Base-by-base conservation (phyloP, 148 eudicot species). In the Amaranthus palmeri region DNA sequence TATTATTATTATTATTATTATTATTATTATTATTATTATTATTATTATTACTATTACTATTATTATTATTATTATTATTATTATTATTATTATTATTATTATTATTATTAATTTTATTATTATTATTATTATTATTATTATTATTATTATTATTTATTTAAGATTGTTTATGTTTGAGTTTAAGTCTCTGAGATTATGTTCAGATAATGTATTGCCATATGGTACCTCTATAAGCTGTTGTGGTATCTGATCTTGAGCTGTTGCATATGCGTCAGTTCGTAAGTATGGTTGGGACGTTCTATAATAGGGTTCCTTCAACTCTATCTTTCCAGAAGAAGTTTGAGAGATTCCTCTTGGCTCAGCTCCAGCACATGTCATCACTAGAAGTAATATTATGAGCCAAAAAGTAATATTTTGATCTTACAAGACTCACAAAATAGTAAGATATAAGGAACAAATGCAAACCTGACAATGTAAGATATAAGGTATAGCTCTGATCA, bases 301-400 rank as follows among this genome's bases (percentile, higher is more conserved):
- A 70, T 96, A 96, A 76, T 96, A 96, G n/a, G 99, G 99, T 77
- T 96, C 99, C 78, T 96, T 96, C 44, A 96, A 91, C 74, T 96
- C 99, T 76, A 96, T 73, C 75, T 88, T 96, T 53, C 96, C 92
- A 41, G 88, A 83, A 42, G 97, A 92, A 25, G 97, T 86, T 78
- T 96, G 97, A 72, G 92, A 86, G 61, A 88, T 78, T 64, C 87
- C 96, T 76, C 97, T 97, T 83, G 80, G 90, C 69, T 83, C 96
- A 79, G 93, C 97, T 67, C 97, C 99, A 79, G 87, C 88, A 58
- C 97, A 96, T 93, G 93, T 86, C 93, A 83, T 89, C 85, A 91
- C 91, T 63, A 63, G 40, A 62, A 67, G 50, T 48, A 60, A 48
- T 44, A 67, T 72, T 51, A 4, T 63, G 78, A 68, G 73, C 52